A percentile compares a stretch with the other conserved stretches of the same genome.
phyloP scores from a whole-genome alignment of 2,329 filamentous ascomycete genomes.

The Onygenales sp. region DNA sequence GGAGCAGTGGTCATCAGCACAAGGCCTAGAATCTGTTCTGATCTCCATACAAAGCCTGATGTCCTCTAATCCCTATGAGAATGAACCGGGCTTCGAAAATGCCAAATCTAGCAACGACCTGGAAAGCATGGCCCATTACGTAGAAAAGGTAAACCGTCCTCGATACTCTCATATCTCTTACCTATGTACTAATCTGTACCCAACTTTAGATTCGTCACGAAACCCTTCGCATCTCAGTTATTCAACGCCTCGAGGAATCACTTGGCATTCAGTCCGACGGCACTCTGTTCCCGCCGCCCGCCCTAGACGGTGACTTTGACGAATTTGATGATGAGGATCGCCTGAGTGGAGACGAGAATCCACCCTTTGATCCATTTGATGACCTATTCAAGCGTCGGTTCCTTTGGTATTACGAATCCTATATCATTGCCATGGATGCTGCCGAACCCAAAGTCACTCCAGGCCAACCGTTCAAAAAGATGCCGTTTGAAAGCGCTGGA shows the following conservation, averaged over 20 bases:
- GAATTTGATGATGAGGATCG: conserved; percentile 28
- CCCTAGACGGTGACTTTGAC: conserved; percentile 21
- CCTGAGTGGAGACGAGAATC: conserved; percentile 36
- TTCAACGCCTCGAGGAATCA: conserved; percentile 73
- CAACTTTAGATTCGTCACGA: conserved; percentile 72
- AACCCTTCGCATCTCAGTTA: conserved; percentile 73
- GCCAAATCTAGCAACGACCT: conserved; percentile 60
- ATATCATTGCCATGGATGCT: conserved; percentile 60
- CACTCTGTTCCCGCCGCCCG: conserved; percentile 26
- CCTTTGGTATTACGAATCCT: conserved; percentile 91
- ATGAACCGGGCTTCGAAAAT: conserved; percentile 87
- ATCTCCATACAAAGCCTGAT: conserved; percentile 95
- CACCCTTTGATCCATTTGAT: conserved; percentile 74
- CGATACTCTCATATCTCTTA: background rate
- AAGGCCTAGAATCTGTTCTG: conserved; percentile 87
- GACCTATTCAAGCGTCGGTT: conserved; percentile 88
- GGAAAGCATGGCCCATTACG: conserved; percentile 63
- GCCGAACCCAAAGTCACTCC: conserved; percentile 54
- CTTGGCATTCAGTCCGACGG: conserved; percentile 54
- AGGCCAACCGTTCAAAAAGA: conserved; percentile 57
- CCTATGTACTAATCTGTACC: background rate
- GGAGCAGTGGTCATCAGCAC: conserved; percentile 93
- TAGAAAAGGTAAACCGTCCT: conserved; percentile 55
- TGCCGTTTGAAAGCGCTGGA: conserved; percentile 72
- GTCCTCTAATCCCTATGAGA: conserved; percentile 88